phyloP scores from a whole-genome alignment of 352 stramenopile species.

The Phytophthora hibernalis region DNA sequence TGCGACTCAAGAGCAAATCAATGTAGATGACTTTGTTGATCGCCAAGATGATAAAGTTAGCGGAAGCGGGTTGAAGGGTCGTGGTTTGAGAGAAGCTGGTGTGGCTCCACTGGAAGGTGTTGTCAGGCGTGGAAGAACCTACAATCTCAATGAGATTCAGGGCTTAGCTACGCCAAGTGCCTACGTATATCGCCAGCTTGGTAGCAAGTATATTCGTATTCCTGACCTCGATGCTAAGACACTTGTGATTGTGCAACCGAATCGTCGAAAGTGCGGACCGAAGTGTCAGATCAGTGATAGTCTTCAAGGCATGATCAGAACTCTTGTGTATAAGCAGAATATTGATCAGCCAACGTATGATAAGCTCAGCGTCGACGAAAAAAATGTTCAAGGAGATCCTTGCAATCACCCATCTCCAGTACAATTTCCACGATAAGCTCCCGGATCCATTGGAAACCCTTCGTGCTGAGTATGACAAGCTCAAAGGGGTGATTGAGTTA shows the following conservation, averaged over 20 bases:
- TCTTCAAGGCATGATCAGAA: too few relatives aligned
- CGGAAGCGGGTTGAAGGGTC: neutral
- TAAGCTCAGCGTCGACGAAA: too few relatives aligned
- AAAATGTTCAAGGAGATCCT: too few relatives aligned
- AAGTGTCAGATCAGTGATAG: too few relatives aligned
- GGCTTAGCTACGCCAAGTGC: constrained; percentile 10
- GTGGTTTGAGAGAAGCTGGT: constrained; percentile 3
- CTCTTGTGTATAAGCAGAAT: too few relatives aligned
- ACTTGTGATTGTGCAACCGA: neutral
- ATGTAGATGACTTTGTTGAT: neutral
- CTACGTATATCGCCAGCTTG: constrained; percentile 7
- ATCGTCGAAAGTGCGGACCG: too few relatives aligned
- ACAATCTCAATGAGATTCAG: constrained; percentile 24
- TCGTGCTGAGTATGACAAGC: too few relatives aligned
- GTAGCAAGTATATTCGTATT: constrained; percentile 18
- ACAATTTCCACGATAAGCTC: too few relatives aligned
- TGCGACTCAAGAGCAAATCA: neutral
- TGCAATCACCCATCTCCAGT: too few relatives aligned
- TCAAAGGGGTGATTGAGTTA: too few relatives aligned
- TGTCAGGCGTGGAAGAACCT: constrained; percentile 7
- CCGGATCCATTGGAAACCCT: too few relatives aligned
- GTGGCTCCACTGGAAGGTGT: constrained; percentile 9
- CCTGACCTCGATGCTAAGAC: constrained; percentile 13
- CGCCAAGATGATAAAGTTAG: neutral
- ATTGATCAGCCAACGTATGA: too few relatives aligned